Percentiles rank a stretch among this genome's conserved stretches.
phyloP scores from a whole-genome alignment of 768 basidiomycete genomes.

The Rhizopogon roseolus region DNA sequence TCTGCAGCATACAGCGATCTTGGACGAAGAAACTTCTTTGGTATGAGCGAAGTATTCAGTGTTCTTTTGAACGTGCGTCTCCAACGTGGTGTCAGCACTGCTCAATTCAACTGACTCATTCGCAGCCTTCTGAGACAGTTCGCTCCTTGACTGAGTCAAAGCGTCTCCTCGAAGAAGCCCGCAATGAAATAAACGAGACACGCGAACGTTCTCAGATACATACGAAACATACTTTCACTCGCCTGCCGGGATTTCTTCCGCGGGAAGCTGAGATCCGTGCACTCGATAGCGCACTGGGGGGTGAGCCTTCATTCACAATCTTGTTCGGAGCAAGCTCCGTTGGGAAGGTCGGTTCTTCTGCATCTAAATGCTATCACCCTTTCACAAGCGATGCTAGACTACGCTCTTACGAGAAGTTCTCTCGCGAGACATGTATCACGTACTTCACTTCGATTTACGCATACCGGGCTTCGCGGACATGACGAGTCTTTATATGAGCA shows the following conservation, averaged over 20 bases:
- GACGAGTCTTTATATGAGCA: slow-evolving; percentile 67
- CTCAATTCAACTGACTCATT: slow-evolving; percentile 8
- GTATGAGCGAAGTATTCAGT: slow-evolving; percentile 72
- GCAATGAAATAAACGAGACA: slow-evolving; percentile 67
- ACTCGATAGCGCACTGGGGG: slow-evolving; percentile 58
- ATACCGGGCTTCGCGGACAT: slow-evolving; percentile 84
- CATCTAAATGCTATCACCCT: not conserved
- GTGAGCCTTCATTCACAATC: slow-evolving; percentile 75
- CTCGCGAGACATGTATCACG: slow-evolving; percentile 62
- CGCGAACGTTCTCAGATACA: slow-evolving; percentile 62
- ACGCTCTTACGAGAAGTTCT: slow-evolving; percentile 76
- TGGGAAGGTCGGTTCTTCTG: slow-evolving; percentile 53
- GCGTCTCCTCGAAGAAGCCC: slow-evolving; percentile 71
- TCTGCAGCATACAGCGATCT: slow-evolving; percentile 58
- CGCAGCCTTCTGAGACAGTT: slow-evolving; percentile 71
- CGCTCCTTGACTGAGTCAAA: slow-evolving; percentile 77
- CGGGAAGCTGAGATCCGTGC: slow-evolving; percentile 62
- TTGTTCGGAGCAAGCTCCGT: slow-evolving; percentile 78
- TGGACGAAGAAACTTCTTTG: slow-evolving; percentile 71
- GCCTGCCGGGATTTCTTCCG: slow-evolving; percentile 69
- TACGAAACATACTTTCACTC: slow-evolving; percentile 73
- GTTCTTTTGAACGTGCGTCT: slow-evolving; percentile 68
- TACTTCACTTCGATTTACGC: slow-evolving; percentile 79
- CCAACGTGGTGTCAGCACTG: not conserved
- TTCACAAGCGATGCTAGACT: slow-evolving; percentile 40